A percentile compares a stretch with the other conserved stretches of the same genome.
These are phyloP conservation scores for Candida argentea DNA, from an alignment of 805 yeast species.

Conservation along the genomic window DNA sequence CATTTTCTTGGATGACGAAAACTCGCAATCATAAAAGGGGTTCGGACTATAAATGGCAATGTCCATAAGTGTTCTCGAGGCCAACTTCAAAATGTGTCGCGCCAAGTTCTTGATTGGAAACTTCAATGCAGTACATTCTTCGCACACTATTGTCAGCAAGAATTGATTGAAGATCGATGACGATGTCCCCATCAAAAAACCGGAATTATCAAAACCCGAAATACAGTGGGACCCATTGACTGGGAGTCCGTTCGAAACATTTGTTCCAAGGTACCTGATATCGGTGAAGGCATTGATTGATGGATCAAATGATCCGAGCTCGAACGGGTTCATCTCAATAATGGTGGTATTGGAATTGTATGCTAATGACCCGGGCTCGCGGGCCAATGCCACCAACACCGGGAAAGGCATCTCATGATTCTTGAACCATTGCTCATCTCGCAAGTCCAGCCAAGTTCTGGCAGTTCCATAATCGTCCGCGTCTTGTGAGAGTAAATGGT, in stretches of 20 bases:
- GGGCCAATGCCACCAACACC: slow-evolving; percentile 23
- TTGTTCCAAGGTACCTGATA: slow-evolving; percentile 25
- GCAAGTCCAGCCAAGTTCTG: slow-evolving; percentile 24
- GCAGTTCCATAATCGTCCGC: slow-evolving; percentile 14
- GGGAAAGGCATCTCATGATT: slow-evolving; percentile 35
- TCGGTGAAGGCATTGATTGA: slow-evolving; percentile 29
- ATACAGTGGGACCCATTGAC: slow-evolving; percentile 14
- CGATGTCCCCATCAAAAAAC: slow-evolving; percentile 28
- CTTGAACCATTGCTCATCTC: slow-evolving; percentile 15
- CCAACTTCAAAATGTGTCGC: slow-evolving; percentile 13
- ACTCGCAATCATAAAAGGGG: slow-evolving; percentile 24
- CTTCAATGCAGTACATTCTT: slow-evolving; percentile 15
- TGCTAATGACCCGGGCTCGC: slow-evolving; percentile 21
- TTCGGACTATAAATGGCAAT: slow-evolving; percentile 27
- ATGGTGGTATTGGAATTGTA: slow-evolving; percentile 28
- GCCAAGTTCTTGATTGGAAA: slow-evolving; percentile 16
- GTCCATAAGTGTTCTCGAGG: slow-evolving; percentile 19
- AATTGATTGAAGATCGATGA: slow-evolving; percentile 29
- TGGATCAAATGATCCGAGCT: slow-evolving; percentile 32
- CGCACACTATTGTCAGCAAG: slow-evolving; percentile 25
- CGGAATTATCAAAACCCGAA: slow-evolving; percentile 30
- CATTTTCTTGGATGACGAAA: slow-evolving; percentile 16
- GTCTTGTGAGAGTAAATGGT: slow-evolving; percentile 42
- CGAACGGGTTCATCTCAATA: slow-evolving; percentile 32
- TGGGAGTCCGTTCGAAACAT: slow-evolving; percentile 22